These are phyloP conservation scores for Miscanthus sacchariflorus DNA, from an alignment of 202 grass and related monocot species.

Conservation along the genomic window DNA sequence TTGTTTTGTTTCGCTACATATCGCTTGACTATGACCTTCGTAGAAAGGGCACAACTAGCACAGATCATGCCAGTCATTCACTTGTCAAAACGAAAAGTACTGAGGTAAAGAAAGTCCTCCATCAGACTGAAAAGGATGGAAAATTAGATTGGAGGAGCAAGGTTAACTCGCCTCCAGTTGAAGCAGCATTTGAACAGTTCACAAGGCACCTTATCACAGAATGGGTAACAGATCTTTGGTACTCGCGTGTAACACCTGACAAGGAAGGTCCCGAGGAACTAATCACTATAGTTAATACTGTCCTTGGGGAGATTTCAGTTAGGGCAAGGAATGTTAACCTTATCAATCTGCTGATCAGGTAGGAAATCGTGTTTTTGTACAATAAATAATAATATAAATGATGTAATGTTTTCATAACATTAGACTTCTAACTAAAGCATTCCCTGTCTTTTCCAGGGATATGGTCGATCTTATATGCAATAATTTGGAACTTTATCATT, in stretches of 20 bases:
- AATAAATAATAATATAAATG: slow-evolving; percentile 7
- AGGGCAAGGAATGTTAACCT: slow-evolving; percentile 88
- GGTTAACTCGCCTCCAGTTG: slow-evolving; percentile 89
- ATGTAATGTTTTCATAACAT: slow-evolving; percentile 37
- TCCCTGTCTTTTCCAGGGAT: slow-evolving; percentile 64
- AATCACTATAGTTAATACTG: slow-evolving; percentile 65
- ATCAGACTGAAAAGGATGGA: slow-evolving; percentile 32
- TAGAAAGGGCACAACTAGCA: slow-evolving; percentile 59
- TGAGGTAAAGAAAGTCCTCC: slow-evolving; percentile 53
- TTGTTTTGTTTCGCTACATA: slow-evolving; percentile 78
- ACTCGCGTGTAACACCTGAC: slow-evolving; percentile 93
- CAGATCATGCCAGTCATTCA: slow-evolving; percentile 29
- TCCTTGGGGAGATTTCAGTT: slow-evolving; percentile 82
- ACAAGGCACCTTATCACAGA: slow-evolving; percentile 84
- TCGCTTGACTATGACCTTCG: slow-evolving; percentile 86
- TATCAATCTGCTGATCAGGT: slow-evolving; percentile 93
- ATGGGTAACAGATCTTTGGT: slow-evolving; percentile 98
- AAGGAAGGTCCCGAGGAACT: slow-evolving; percentile 88
- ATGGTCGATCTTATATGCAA: slow-evolving; percentile 81
- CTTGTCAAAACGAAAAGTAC: slow-evolving; percentile 57
- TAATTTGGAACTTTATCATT: slow-evolving; percentile 87
- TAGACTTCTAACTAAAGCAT: slow-evolving; percentile 34
- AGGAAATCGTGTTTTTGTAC: slow-evolving; percentile 20
- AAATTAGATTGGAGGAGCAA: slow-evolving; percentile 76
- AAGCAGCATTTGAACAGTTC: slow-evolving; percentile 88